Percentiles rank a stretch among this genome's conserved stretches.
Conservation (phyloP, 306 rosid genomes). For the Cucurbita moschata region DNA sequence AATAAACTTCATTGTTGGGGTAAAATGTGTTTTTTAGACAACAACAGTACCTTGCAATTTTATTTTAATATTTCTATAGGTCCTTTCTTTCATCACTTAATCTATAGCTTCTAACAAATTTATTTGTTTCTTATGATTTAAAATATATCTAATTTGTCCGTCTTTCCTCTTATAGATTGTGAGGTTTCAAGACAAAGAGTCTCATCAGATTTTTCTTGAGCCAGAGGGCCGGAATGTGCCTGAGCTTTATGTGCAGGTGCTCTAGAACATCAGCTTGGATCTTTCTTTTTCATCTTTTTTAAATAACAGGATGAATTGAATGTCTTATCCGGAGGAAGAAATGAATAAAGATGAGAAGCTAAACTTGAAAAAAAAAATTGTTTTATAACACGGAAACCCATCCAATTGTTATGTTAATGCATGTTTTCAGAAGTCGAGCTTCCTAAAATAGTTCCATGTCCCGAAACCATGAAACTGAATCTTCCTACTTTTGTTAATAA, state of each 20-base stretch:
- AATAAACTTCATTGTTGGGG: not conserved
- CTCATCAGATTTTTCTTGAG: slow-evolving; percentile 96
- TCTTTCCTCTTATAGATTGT: slow-evolving; percentile 45
- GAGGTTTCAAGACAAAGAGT: slow-evolving; percentile 82
- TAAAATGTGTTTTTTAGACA: not conserved
- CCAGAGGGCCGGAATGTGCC: slow-evolving; percentile 94
- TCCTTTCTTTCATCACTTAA: not conserved
- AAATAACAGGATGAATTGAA: not conserved
- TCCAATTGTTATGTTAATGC: not conserved
- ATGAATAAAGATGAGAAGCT: not conserved
- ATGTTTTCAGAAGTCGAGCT: not conserved
- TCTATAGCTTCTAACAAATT: not conserved
- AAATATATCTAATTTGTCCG: not conserved
- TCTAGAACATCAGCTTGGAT: not conserved
- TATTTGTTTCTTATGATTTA: not conserved
- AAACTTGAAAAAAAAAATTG: not conserved
- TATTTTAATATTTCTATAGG: not conserved
- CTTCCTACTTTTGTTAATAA: not conserved
- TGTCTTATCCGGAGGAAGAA: not conserved
- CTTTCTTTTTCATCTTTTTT: not conserved
- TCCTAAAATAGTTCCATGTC: not conserved
- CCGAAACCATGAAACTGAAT: not conserved
- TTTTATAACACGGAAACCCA: not conserved
- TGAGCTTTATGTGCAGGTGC: slow-evolving; percentile 93
- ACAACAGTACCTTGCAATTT: not conserved